phyloP scores from a whole-genome alignment of 305 asterid genomes.

The Fraxinus albicans region DNA sequence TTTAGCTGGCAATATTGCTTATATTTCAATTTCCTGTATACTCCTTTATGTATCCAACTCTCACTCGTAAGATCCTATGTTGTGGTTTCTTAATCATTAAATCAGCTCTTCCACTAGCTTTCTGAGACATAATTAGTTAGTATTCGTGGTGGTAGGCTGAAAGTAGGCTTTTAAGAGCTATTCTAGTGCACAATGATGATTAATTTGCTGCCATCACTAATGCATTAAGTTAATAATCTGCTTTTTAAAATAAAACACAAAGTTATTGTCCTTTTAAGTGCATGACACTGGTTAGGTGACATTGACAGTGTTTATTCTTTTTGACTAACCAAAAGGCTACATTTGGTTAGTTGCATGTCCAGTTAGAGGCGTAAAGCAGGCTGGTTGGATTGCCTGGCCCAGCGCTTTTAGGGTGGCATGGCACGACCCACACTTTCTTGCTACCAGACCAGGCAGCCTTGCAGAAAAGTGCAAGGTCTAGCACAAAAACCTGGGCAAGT shows the following conservation, averaged over 20 bases:
- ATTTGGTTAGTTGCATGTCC: conserved; percentile 16
- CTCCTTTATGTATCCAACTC: not conserved
- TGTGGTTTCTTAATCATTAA: too few relatives aligned
- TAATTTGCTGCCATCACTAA: conserved; percentile 5
- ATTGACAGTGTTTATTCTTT: conserved; percentile 5
- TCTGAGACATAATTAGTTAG: not conserved
- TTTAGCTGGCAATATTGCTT: not conserved
- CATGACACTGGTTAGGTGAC: conserved; percentile 5
- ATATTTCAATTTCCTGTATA: not conserved
- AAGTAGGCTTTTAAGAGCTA: conserved; percentile 34
- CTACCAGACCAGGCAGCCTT: not conserved
- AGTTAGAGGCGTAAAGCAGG: not conserved
- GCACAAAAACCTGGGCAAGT: not conserved
- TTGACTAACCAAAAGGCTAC: conserved; percentile 5
- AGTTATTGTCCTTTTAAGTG: not conserved
- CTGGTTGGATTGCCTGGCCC: not conserved
- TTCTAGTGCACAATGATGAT: conserved; percentile 37
- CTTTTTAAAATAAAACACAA: not conserved
- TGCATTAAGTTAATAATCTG: conserved; percentile 4
- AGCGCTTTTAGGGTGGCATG: not conserved
- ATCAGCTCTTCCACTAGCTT: too few relatives aligned
- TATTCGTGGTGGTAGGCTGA: conserved; percentile 36
- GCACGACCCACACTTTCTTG: not conserved
- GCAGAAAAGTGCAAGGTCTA: not conserved
- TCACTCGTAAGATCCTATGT: not conserved